Conservation (phyloP, 129 eudicot species). For the Ambrosia artemisiifolia region DNA sequence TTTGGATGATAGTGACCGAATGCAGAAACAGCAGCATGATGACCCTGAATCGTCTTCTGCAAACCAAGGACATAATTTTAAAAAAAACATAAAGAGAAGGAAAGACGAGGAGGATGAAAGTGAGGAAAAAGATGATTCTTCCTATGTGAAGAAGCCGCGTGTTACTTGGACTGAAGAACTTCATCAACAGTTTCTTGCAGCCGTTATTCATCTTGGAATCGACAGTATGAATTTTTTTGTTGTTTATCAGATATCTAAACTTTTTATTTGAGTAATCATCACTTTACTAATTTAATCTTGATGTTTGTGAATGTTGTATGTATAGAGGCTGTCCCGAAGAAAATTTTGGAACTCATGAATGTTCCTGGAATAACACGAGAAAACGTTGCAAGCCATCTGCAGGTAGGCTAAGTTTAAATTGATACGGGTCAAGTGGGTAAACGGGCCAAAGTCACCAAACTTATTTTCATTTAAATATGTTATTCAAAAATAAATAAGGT, state of each 20-base stretch:
- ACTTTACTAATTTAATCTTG: neutral
- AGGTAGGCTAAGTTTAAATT: slow-evolving; percentile 35
- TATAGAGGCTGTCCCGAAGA: slow-evolving; percentile 95
- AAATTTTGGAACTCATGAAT: slow-evolving; percentile 91
- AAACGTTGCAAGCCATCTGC: slow-evolving; percentile 97
- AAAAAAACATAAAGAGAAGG: slow-evolving; percentile 47
- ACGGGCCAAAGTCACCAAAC: too few species aligned
- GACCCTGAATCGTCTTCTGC: slow-evolving; percentile 49
- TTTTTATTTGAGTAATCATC: neutral
- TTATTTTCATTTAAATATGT: too few species aligned
- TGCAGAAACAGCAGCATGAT: slow-evolving; percentile 43
- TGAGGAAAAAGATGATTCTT: slow-evolving; percentile 66
- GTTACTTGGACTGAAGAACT: slow-evolving; percentile 93
- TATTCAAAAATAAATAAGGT: too few species aligned
- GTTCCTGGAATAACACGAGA: slow-evolving; percentile 88
- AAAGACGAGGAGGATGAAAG: slow-evolving; percentile 53
- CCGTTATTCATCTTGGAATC: slow-evolving; percentile 83
- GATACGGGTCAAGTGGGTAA: too few species aligned
- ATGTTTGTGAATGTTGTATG: slow-evolving; percentile 15
- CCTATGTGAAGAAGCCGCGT: slow-evolving; percentile 72
- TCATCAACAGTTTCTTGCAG: slow-evolving; percentile 85
- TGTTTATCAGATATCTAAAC: neutral
- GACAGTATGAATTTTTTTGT: slow-evolving; percentile 45
- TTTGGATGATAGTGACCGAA: slow-evolving; percentile 38
- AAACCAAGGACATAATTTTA: slow-evolving; percentile 68